A percentile compares a stretch with the other conserved stretches of the same genome.
These are phyloP conservation scores for Kodamaea anthophila DNA, from an alignment of 1,139 yeast genomes.

Conservation along the genomic window DNA sequence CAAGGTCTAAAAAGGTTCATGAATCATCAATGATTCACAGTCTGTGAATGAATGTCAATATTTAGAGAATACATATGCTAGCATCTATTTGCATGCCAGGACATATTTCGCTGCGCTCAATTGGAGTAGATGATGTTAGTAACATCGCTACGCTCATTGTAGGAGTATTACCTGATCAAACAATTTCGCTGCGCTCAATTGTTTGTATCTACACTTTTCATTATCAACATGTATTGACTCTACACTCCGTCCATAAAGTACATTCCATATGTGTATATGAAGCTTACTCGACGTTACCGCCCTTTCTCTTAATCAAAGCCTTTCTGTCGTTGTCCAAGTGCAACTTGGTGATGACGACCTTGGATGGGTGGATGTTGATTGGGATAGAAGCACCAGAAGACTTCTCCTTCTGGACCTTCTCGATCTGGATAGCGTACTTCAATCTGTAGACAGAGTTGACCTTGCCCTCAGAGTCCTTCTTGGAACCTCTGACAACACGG, in stretches of 20 bases:
- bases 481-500: constrained; percentile 94
- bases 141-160: too few species aligned
- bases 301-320: constrained; percentile 92
- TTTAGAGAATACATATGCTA: too few species aligned
- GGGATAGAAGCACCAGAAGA: constrained; percentile 98
- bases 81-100: too few species aligned
- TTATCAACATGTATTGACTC: too few species aligned
- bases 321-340: constrained; percentile 99
- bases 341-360: constrained; percentile 97
- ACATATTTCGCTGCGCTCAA: too few species aligned
- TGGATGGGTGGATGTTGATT: constrained; percentile 96
- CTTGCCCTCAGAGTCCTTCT: constrained; percentile 99
- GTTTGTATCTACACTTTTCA: too few species aligned
- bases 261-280: constrained; percentile 21
- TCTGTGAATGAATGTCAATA: too few species aligned
- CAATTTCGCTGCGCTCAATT: too few species aligned
- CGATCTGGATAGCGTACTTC: constrained; percentile 94
- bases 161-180: neutral
- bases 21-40: too few species aligned
- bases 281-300: constrained; percentile 48
- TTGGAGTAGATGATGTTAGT: too few species aligned
- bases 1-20: too few species aligned
- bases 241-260: too few species aligned
- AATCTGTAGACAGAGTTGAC: constrained; percentile 98
- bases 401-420: constrained; percentile 96